Percentiles rank a stretch among this genome's conserved stretches.
These are phyloP conservation scores for Apiotrichum brassicae DNA, from an alignment of 1,284 basidiomycete genomes.

Conservation along the genomic window DNA sequence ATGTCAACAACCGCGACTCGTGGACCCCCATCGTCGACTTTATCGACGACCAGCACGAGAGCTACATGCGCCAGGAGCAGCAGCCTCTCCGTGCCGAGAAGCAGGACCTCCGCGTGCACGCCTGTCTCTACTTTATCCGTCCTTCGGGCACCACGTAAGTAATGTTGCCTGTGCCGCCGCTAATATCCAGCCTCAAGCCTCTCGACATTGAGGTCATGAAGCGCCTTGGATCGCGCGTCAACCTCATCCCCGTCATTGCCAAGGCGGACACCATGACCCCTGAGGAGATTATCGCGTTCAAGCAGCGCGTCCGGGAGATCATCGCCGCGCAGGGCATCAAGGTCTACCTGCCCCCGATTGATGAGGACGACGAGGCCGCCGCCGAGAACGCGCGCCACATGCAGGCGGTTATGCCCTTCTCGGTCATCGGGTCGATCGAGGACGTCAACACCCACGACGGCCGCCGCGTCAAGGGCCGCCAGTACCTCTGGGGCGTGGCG, in stretches of 20 bases:
- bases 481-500: slow-evolving; percentile 99
- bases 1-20: slow-evolving; percentile 98
- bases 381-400: slow-evolving; percentile 86
- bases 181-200: slow-evolving; percentile 69
- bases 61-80: slow-evolving; percentile 99
- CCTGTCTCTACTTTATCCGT: slow-evolving; percentile 95
- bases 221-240: slow-evolving; percentile 88
- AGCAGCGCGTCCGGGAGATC: slow-evolving; percentile 87
- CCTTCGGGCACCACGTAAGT: slow-evolving; percentile 92
- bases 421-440: slow-evolving; percentile 94
- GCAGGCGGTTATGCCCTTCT: slow-evolving; percentile 86
- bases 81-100: slow-evolving; percentile 90
- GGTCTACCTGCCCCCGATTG: slow-evolving; percentile 89
- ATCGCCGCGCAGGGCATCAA: slow-evolving; percentile 86
- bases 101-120: slow-evolving; percentile 91
- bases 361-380: slow-evolving; percentile 78
- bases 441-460: slow-evolving; percentile 90
- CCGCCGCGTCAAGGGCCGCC: slow-evolving; percentile 88
- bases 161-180: neutral
- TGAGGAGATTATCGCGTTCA: slow-evolving; percentile 84
- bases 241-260: slow-evolving; percentile 94
- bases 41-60: slow-evolving; percentile 99
- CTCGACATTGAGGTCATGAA: slow-evolving; percentile 99
- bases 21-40: slow-evolving; percentile 99
- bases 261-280: slow-evolving; percentile 96